Base-by-base conservation (phyloP, 2,329 filamentous ascomycete genomes). In the Cytospora piceicola region DNA sequence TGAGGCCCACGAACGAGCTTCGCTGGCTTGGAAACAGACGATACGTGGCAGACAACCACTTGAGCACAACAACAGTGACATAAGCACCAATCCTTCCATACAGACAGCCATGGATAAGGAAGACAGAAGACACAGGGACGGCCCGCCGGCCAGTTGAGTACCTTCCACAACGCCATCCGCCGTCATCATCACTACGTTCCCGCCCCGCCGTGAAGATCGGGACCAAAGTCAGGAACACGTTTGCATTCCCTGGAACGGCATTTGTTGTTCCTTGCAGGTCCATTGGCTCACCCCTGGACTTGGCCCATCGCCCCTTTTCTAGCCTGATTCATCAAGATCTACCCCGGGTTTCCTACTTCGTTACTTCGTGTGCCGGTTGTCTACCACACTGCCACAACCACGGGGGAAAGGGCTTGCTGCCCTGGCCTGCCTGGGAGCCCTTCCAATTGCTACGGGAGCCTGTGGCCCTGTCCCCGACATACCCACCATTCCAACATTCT, bases 201-300 rank as follows among this genome's bases (percentile, higher is more conserved):
- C 55, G 32, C 55, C 55, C 29, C n/a, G 55, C 32, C 55, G 55
- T 57, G 20, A 8, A 17, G 34, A 27, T 24, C 54, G 15, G 9
- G 9, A 15, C 32, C 0, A n/a, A 22, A 12, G 8, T 12, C 20
- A 20, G 30, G 54, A 36, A 39, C 60, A 57, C 52, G 49, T 54
- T 39, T 56, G 56, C 56, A 64, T 55, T 20, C 52, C 30, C 30
- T 46, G 30, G 22, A 57, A 42, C 54, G 58, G 62, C 56, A 34
- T 46, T 61, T 42, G 51, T 27, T 61, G 63, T 64, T 51, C 63
- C 63, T 64, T 64, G 63, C 63, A 64, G 49, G 36, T 27, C 63
- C 34, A 64, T 53, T 60, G 56, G 56, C 55, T 49, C 51, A n/a
- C 36, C 39, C 36, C 39, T 12, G 27, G 29, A 14, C 4, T 17